Percentiles rank a stretch among this genome's conserved stretches.
Conservation (phyloP, 2,329 filamentous ascomycete genomes). For the Aureobasidium leucospermi region DNA sequence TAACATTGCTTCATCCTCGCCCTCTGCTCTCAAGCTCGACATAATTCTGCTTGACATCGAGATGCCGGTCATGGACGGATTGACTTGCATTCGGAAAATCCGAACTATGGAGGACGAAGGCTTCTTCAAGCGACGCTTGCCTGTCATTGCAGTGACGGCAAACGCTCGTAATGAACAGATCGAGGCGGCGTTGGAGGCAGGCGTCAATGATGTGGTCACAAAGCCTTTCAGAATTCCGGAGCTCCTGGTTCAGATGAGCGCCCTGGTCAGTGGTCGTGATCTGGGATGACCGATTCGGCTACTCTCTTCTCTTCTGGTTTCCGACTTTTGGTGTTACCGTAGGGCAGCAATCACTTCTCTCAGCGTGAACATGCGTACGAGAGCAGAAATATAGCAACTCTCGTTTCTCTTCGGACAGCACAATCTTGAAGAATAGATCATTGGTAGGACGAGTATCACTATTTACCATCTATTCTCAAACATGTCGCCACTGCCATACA, state of each 20-base stretch:
- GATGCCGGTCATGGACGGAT: constrained; percentile 26
- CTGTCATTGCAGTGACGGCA: constrained; percentile 58
- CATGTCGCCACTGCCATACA: too few species aligned
- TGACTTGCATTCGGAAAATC: constrained; percentile 21
- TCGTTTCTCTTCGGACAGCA: too few species aligned
- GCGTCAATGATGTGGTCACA: constrained; percentile 24
- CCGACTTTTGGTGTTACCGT: too few species aligned
- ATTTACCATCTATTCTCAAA: too few species aligned
- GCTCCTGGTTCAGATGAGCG: constrained; percentile 27
- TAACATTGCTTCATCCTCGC: constrained; percentile 6
- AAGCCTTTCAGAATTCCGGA: constrained; percentile 30
- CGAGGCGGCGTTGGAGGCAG: constrained; percentile 12
- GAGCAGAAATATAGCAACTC: too few species aligned
- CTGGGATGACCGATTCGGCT: neutral
- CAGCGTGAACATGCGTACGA: too few species aligned
- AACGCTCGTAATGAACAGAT: constrained; percentile 14
- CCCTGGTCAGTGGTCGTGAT: constrained; percentile 17
- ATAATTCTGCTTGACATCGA: constrained; percentile 10
- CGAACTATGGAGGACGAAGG: constrained; percentile 18
- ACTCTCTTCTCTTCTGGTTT: too few species aligned
- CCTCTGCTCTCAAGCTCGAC: constrained; percentile 1
- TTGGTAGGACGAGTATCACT: too few species aligned
- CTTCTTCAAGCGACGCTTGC: neutral
- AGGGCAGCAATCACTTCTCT: too few species aligned
- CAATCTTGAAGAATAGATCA: too few species aligned